These are phyloP conservation scores for Aulographum hederae DNA, from an alignment of 2,329 filamentous ascomycete genomes.

Conservation along the genomic window DNA sequence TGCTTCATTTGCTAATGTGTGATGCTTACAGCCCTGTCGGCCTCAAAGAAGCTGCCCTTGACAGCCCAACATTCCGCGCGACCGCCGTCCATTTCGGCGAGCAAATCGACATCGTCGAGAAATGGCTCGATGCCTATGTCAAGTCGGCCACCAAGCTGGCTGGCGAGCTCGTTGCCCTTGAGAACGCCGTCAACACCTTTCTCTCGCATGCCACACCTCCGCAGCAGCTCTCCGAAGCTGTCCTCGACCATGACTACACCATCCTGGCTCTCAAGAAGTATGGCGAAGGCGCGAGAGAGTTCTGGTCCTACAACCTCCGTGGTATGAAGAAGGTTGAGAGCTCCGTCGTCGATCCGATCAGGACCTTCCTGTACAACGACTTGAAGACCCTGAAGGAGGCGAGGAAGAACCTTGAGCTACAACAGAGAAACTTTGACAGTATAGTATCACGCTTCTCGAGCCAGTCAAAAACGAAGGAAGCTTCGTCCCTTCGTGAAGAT, in stretches of 20 bases:
- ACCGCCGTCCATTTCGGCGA: slow-evolving; percentile 74
- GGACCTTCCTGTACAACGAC: slow-evolving; percentile 59
- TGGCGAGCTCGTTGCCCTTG: slow-evolving; percentile 52
- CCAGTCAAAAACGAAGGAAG: slow-evolving; percentile 85
- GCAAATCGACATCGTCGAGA: slow-evolving; percentile 77
- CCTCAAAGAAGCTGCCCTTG: slow-evolving; percentile 86
- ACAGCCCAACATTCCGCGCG: slow-evolving; percentile 88
- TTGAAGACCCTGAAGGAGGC: slow-evolving; percentile 74
- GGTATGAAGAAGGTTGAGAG: slow-evolving; percentile 62
- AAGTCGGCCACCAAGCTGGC: slow-evolving; percentile 43
- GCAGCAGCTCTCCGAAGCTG: slow-evolving; percentile 55
- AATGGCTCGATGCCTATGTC: slow-evolving; percentile 67
- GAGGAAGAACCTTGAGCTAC: slow-evolving; percentile 53
- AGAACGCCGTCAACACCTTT: slow-evolving; percentile 62
- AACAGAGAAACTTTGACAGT: slow-evolving; percentile 72
- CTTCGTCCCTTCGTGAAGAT: slow-evolving; percentile 79
- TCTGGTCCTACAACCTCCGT: slow-evolving; percentile 61
- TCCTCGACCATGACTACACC: slow-evolving; percentile 91
- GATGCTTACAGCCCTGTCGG: slow-evolving; percentile 46
- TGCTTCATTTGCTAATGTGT: slow-evolving; percentile 1
- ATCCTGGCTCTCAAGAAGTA: slow-evolving; percentile 70
- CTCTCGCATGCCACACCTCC: slow-evolving; percentile 60
- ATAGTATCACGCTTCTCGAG: slow-evolving; percentile 64
- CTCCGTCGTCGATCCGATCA: slow-evolving; percentile 65
- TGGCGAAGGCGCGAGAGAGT: slow-evolving; percentile 71